Evolutionary conservation across 305 asterid genomes (phyloP).

Genomic region (Ilex paraguariensis): DNA sequence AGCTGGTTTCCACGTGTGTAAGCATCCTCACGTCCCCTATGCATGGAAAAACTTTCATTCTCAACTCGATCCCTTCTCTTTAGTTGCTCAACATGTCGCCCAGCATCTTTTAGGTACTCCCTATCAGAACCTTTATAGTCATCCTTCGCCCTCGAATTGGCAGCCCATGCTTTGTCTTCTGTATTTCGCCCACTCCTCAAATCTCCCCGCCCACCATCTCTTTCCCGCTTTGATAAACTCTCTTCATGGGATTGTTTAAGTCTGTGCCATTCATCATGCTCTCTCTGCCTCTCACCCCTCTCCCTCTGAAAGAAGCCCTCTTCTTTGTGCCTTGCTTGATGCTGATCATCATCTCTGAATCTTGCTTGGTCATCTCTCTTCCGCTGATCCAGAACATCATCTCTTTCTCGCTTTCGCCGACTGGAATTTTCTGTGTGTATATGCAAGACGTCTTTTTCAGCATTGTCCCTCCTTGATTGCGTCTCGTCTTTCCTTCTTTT

Average conservation of each 20-base stretch:
- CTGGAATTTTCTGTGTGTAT: slow-evolving; percentile 55
- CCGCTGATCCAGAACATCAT: slow-evolving; percentile 63
- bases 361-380: slow-evolving; percentile 63
- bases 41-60: slow-evolving; percentile 49
- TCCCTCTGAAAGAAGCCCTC: slow-evolving; percentile 60
- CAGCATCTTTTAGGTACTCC: slow-evolving; percentile 64
- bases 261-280: slow-evolving; percentile 83
- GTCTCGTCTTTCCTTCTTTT: slow-evolving; percentile 76
- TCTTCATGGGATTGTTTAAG: slow-evolving; percentile 61
- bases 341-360: slow-evolving; percentile 60
- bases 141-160: slow-evolving; percentile 72
- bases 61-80: slow-evolving; percentile 73
- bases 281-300: slow-evolving; percentile 71
- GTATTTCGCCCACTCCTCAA: slow-evolving; percentile 50
- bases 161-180: slow-evolving; percentile 63
- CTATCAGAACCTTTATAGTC: slow-evolving; percentile 62
- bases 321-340: slow-evolving; percentile 61
- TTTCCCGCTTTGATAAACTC: slow-evolving; percentile 52
- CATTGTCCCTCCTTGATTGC: slow-evolving; percentile 42
- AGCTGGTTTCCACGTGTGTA: slow-evolving; percentile 48
- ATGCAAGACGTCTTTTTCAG: slow-evolving; percentile 56
- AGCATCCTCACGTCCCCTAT: slow-evolving; percentile 62
- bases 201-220: slow-evolving; percentile 55
- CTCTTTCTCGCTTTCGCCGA: slow-evolving; percentile 79
- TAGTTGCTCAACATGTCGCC: slow-evolving; percentile 53